Percentiles rank a stretch among this genome's conserved stretches.
Conservation (phyloP, 495 filamentous ascomycete genomes). For the Talaromyces thailandensis region DNA sequence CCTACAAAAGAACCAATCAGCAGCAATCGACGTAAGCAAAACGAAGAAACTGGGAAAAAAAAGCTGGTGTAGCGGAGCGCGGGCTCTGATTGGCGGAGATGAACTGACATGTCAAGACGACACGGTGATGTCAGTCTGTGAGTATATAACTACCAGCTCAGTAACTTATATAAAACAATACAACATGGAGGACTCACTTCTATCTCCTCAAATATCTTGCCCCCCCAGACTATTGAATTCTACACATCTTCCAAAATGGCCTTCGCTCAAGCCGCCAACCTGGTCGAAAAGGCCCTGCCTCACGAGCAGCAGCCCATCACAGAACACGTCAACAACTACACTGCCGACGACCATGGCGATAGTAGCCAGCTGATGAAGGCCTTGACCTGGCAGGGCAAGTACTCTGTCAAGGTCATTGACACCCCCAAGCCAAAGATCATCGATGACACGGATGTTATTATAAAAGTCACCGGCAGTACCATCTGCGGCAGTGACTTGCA, state of each 20-base stretch:
- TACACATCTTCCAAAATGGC: slow-evolving; percentile 34
- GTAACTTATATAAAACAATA: background rate
- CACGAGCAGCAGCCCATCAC: slow-evolving; percentile 37
- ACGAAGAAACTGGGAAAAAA: background rate
- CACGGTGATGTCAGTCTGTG: background rate
- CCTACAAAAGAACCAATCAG: too few relatives aligned
- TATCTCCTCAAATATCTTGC: background rate
- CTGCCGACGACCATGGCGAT: slow-evolving; percentile 29
- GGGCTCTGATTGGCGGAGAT: background rate
- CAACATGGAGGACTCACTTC: background rate
- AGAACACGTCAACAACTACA: slow-evolving; percentile 31
- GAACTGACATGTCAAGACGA: background rate
- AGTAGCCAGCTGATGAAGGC: slow-evolving; percentile 11
- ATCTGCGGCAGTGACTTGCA: slow-evolving; percentile 87
- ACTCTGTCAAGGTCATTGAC: slow-evolving; percentile 38
- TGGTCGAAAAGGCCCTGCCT: slow-evolving; percentile 56
- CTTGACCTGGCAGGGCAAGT: slow-evolving; percentile 31
- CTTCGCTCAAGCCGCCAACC: slow-evolving; percentile 52
- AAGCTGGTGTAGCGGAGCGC: background rate
- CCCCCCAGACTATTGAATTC: background rate
- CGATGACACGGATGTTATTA: slow-evolving; percentile 69
- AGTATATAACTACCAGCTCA: too few relatives aligned
- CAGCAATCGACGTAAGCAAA: background rate
- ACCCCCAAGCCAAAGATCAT: slow-evolving; percentile 60
- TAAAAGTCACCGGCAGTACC: slow-evolving; percentile 77